Evolutionary conservation across 208 protist genomes (phyloP).

Genomic region (Trypanosoma rangeli): DNA sequence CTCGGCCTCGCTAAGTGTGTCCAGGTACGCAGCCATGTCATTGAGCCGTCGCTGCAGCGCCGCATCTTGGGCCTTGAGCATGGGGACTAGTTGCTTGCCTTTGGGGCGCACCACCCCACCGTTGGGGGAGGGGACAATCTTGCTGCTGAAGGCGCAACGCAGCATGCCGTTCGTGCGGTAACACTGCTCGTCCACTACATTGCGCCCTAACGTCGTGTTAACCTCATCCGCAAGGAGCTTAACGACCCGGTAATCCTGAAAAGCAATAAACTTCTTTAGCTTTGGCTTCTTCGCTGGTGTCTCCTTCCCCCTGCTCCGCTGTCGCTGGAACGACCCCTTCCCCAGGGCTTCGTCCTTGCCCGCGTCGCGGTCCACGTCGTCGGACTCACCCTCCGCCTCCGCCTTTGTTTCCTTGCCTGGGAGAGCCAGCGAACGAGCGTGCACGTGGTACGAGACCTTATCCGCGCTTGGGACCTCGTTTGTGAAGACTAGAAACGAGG

Average conservation of each 20-base stretch:
- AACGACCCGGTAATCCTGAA: conserved; percentile 78
- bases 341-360: background rate
- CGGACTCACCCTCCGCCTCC: background rate
- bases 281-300: background rate
- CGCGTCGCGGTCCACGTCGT: conserved; percentile 32
- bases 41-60: conserved; percentile 52
- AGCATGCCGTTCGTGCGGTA: conserved; percentile 79
- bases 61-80: conserved; percentile 42
- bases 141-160: conserved; percentile 75
- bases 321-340: no score
- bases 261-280: conserved; percentile 51
- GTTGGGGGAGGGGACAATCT: conserved; percentile 30
- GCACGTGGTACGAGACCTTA: conserved; percentile 80
- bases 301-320: conserved; percentile 2
- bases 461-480: conserved; percentile 52
- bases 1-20: conserved; percentile 62
- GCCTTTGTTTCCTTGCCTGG: background rate
- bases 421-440: conserved; percentile 56
- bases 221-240: conserved; percentile 78
- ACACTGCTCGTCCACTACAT: conserved; percentile 67
- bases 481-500: conserved; percentile 75
- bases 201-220: conserved; percentile 63
- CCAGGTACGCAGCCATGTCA: conserved; percentile 50
- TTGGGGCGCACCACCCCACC: conserved; percentile 5
- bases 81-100: conserved; percentile 42